Conservation (phyloP, 148 eudicot species). For the Agrostemma githago region DNA sequence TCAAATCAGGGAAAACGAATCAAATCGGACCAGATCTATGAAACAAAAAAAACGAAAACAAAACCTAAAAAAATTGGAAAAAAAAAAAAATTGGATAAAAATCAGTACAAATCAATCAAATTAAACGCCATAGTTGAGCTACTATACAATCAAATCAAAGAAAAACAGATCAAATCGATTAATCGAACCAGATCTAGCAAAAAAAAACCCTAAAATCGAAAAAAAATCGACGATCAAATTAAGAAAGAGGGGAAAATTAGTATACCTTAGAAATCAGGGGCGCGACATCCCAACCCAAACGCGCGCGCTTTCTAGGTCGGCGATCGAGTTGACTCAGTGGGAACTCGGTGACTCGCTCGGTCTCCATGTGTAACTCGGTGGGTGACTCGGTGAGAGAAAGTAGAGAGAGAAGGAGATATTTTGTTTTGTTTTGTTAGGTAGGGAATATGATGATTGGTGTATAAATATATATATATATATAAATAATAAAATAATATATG, state of each 20-base stretch:
- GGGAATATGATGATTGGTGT: background rate
- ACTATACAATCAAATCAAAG: too few species aligned
- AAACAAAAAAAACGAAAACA: too few species aligned
- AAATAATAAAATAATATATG: too few species aligned
- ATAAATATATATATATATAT: too few species aligned
- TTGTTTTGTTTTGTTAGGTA: background rate
- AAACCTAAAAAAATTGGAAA: too few species aligned
- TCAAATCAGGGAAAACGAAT: too few species aligned
- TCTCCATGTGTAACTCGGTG: constrained; percentile 41
- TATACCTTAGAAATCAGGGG: constrained; percentile 59
- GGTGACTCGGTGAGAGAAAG: constrained; percentile 2
- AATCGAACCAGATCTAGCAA: constrained; percentile 20
- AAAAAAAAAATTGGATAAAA: too few species aligned
- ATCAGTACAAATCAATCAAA: too few species aligned
- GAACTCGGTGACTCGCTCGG: constrained; percentile 73
- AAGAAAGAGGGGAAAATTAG: background rate
- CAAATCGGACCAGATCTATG: too few species aligned
- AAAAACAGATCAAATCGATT: background rate
- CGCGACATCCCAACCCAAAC: constrained; percentile 90
- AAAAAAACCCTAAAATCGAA: background rate
- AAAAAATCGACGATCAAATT: background rate
- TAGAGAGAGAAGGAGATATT: background rate
- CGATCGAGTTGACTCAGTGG: constrained; percentile 61
- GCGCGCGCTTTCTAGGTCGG: constrained; percentile 67
- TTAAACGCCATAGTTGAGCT: too few species aligned